Base-by-base conservation (phyloP, 2,329 filamentous ascomycete genomes). In the Cladosporium sp. region DNA sequence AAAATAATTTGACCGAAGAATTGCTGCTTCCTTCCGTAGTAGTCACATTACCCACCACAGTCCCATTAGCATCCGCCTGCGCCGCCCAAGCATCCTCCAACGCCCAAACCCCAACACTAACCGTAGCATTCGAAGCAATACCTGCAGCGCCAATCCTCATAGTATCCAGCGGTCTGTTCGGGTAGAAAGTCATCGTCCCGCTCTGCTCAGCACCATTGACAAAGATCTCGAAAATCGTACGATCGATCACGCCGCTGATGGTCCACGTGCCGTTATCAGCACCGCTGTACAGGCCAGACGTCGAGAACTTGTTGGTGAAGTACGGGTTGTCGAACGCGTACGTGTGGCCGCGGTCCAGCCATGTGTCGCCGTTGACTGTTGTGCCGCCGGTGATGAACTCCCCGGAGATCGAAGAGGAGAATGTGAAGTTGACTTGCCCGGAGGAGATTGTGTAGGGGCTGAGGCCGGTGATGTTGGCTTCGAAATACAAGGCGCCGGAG, bases 211-310 rank as follows among this genome's bases (percentile, higher is more conserved):
- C 85, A 1, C 80, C 80, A 64, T 85, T 82, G 30, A 86, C 65
- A 68, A 86, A 87, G 2, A 86, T 75, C 71, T 88, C 85, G 8
- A 86, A 75, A 28, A 88, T 82, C 14, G 79, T 82, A 5, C 84
- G 77, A 70, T 88, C 86, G 5, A 87, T 77, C 2, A 87, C 77
- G 0, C 81, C 82, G 58, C 81, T 80, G 36, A 87, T 73, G 65
- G 70, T 69, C 74, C 79, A 81, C 0, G 71, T 70, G 16, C 76
- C 78, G 8, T 67, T 67, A 8, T 67, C 64, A 1, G 71, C 65
- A 16, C 70, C 70, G 23, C 39, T 49, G 49, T 73, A 75, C 11
- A 70, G 51, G 13, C 71, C 72, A 26, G 73, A 74, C 4, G 75
- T 75, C 5, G 75, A 78, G 71, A 87, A 85, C 68, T 84, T 83